A percentile compares a stretch with the other conserved stretches of the same genome.
Conservation (phyloP, 2,329 filamentous ascomycete species). For the Paraphoma sp. region DNA sequence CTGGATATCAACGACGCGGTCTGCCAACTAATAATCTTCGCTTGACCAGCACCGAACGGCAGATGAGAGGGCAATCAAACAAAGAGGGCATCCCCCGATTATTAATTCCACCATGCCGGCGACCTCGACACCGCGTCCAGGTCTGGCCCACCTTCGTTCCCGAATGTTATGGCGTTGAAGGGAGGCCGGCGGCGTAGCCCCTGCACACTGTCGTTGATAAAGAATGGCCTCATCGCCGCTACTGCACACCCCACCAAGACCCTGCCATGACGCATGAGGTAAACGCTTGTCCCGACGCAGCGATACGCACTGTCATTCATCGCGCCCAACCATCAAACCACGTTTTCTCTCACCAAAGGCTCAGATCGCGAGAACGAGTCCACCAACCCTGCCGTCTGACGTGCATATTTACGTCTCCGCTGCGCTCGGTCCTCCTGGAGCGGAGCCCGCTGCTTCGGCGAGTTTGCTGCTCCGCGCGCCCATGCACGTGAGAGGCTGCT, state of each 20-base stretch:
- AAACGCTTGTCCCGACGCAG: constrained; percentile 23
- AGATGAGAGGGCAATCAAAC: background rate
- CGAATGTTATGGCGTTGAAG: constrained; percentile 9
- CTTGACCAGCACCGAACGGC: background rate
- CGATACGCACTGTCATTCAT: constrained; percentile 25
- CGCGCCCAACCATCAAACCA: constrained; percentile 28
- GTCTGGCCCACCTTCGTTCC: background rate
- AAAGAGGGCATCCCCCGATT: constrained; percentile 2
- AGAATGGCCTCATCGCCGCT: constrained; percentile 24
- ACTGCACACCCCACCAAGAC: constrained; percentile 8
- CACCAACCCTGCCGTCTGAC: constrained; percentile 17
- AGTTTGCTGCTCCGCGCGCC: constrained; percentile 29
- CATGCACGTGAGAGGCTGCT: constrained; percentile 31
- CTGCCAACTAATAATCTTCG: constrained; percentile 1
- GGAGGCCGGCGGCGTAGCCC: background rate
- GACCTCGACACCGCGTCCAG: background rate
- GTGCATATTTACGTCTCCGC: constrained; percentile 10
- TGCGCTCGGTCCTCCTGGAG: constrained; percentile 7
- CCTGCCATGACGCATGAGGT: background rate
- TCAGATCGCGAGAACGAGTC: constrained; percentile 30
- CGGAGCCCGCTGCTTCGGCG: constrained; percentile 11
- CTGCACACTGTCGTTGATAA: constrained; percentile 6
- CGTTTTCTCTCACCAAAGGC: constrained; percentile 21
- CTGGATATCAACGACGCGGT: constrained; percentile 13
- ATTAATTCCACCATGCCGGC: constrained; percentile 14